Evolutionary conservation across 352 stramenopile genomes (phyloP).

Genomic region (Pythium apleroticum): DNA sequence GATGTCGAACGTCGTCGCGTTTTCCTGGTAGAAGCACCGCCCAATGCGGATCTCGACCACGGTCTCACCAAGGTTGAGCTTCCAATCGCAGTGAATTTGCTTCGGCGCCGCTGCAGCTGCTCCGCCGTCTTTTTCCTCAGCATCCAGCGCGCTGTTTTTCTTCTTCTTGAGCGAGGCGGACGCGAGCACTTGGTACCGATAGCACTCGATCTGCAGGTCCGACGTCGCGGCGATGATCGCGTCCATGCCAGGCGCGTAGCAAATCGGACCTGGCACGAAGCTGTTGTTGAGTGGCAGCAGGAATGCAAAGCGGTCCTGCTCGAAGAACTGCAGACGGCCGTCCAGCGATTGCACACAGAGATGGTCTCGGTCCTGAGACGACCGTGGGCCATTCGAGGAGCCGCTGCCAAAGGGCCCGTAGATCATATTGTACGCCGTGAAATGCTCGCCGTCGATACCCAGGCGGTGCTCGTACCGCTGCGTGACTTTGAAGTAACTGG

Average conservation of each 20-base stretch:
- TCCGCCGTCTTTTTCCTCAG: slow-evolving; percentile 41
- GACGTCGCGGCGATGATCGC: slow-evolving; percentile 79
- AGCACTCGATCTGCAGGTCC: slow-evolving; percentile 86
- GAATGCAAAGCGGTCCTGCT: slow-evolving; percentile 90
- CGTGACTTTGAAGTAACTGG: slow-evolving; percentile 83
- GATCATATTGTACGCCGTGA: slow-evolving; percentile 91
- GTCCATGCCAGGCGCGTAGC: slow-evolving; percentile 79
- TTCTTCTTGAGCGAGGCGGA: slow-evolving; percentile 70
- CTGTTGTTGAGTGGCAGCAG: slow-evolving; percentile 78
- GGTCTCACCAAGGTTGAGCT: slow-evolving; percentile 60
- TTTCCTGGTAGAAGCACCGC: slow-evolving; percentile 49
- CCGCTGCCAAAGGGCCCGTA: slow-evolving; percentile 69
- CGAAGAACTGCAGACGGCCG: slow-evolving; percentile 90
- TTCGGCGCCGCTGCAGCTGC: slow-evolving; percentile 22
- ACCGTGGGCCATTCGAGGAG: slow-evolving; percentile 3
- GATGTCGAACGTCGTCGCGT: slow-evolving; percentile 69
- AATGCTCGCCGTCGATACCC: slow-evolving; percentile 87
- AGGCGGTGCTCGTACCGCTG: slow-evolving; percentile 86
- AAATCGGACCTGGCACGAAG: slow-evolving; percentile 80
- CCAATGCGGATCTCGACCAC: slow-evolving; percentile 63
- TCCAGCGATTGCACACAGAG: slow-evolving; percentile 92
- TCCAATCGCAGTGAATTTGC: slow-evolving; percentile 64
- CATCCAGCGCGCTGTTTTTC: slow-evolving; percentile 43
- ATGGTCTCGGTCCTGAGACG: slow-evolving; percentile 56
- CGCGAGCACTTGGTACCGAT: slow-evolving; percentile 83